phyloP scores from a whole-genome alignment of 305 asterid species.

The Solanum chacoense region DNA sequence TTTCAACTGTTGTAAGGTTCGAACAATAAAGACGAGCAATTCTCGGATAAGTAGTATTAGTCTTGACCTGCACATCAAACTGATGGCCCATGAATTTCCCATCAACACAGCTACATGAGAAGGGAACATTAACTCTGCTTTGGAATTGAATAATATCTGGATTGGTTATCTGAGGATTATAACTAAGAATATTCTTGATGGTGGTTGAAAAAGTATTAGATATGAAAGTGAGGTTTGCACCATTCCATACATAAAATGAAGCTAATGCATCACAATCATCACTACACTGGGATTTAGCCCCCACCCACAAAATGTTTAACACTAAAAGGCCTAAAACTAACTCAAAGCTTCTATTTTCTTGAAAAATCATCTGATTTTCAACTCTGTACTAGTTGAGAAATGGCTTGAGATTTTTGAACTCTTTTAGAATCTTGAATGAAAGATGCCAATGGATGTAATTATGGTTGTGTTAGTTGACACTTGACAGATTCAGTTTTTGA shows the following conservation, averaged over 20 bases:
- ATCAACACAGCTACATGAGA: conserved; percentile 37
- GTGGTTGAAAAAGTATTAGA: conserved; percentile 33
- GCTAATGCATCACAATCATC: conserved; percentile 48
- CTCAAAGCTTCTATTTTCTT: not conserved
- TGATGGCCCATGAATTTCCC: conserved; percentile 42
- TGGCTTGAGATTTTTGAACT: not conserved
- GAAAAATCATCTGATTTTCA: conserved; percentile 9
- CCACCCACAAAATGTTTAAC: conserved; percentile 10
- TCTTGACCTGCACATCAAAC: conserved; percentile 23
- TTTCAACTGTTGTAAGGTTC: conserved; percentile 44
- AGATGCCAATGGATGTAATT: not conserved
- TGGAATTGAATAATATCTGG: conserved; percentile 18
- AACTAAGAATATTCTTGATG: conserved; percentile 15
- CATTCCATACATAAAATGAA: conserved; percentile 43
- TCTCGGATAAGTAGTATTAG: conserved; percentile 18
- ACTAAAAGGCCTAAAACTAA: conserved; percentile 4
- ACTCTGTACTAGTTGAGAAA: not conserved
- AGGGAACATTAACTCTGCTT: conserved; percentile 40
- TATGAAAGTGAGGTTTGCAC: conserved; percentile 39
- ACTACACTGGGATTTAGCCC: conserved; percentile 32
- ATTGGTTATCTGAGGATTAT: conserved; percentile 43
- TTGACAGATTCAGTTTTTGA: not conserved
- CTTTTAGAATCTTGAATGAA: not conserved
- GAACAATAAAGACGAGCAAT: conserved; percentile 29
- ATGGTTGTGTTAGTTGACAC: not conserved